phyloP scores from a whole-genome alignment of 208 protist genomes.

The Borovskyia barvae region DNA sequence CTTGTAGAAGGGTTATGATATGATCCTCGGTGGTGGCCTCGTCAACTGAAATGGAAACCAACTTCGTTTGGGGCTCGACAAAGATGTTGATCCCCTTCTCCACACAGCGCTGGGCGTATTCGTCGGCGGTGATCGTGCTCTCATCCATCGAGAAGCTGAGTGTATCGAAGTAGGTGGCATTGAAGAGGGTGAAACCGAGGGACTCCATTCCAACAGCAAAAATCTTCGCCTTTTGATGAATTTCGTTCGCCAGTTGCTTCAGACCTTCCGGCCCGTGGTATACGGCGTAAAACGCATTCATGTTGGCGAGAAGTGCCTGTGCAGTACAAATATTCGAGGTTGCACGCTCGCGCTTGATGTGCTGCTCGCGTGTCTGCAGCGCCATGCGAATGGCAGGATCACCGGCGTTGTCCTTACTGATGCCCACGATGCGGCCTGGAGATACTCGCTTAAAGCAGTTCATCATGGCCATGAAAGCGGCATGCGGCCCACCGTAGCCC shows the following conservation, averaged over 20 bases:
- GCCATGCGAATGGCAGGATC: constrained; percentile 95
- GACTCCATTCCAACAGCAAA: constrained; percentile 86
- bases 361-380: constrained; percentile 98
- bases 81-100: constrained; percentile 93
- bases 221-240: constrained; percentile 82
- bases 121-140: constrained; percentile 38
- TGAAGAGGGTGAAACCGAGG: constrained; percentile 57
- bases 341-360: constrained; percentile 96
- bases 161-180: constrained; percentile 91
- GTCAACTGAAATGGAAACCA: constrained; percentile 91
- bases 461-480: constrained; percentile 94
- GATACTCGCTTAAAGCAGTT: constrained; percentile 90
- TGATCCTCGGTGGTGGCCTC: constrained; percentile 91
- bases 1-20: constrained; percentile 72
- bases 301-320: constrained; percentile 97
- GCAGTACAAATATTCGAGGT: constrained; percentile 98
- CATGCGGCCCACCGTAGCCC: constrained; percentile 97
- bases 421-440: constrained; percentile 96
- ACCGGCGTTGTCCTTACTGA: constrained; percentile 90
- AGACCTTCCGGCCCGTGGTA: constrained; percentile 97
- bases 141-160: constrained; percentile 59
- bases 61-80: constrained; percentile 40
- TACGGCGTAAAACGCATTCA: constrained; percentile 96
- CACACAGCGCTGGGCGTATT: constrained; percentile 53
- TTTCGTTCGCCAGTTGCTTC: constrained; percentile 87